Evolutionary conservation across 805 yeast species (phyloP), one percentile per base, ranked within the genome.

Genomic region (Candida hispaniensis): DNA sequence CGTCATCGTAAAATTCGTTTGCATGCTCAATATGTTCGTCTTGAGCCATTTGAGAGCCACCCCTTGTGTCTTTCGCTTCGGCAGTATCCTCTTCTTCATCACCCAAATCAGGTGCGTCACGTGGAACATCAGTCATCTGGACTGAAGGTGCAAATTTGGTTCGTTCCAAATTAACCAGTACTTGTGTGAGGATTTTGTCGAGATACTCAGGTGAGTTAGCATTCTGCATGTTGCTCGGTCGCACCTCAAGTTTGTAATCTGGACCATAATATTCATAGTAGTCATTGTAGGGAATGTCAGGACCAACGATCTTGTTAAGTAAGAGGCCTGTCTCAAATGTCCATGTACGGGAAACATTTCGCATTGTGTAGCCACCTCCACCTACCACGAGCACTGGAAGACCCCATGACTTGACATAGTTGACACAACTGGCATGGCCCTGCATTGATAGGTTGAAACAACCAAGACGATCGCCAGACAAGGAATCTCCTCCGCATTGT

Each of bases 141-240:
- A 88, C 96, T 36, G 94, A 79, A n/a, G 98, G 98, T 0, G 96
- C 94, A 58, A 78, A 83, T 57, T 80, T 77, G n/a, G 96, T 83
- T 48, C 80, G 73, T 49, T 83, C 93, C 51, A 88, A 63, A 59
- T 81, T 85, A 41, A 71, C 63, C 36, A 79, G 67, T 36, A 88
- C 79, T 48, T 78, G 80, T 8, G 80, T 68, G 50, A 83, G 61
- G 34, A 88, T 76, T 56, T 82, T 79, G 58, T 83, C 82, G 48
- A 88, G 65, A 54, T 85, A 88, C 56, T 86, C 96, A 14, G 93
- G 88, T 14, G 88, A 73, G 59, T 88, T 88, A 34, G 94, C 94
- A 59, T 88, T 88, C 62, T 79, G 81, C 97, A 88, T 88, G 59
- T 88, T 88, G 8, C 93, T 79, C 8, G 95, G 93, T 45, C 95